Evolutionary conservation across 2,329 filamentous ascomycete genomes (phyloP).

Genomic region (Lithohypha guttulata): DNA sequence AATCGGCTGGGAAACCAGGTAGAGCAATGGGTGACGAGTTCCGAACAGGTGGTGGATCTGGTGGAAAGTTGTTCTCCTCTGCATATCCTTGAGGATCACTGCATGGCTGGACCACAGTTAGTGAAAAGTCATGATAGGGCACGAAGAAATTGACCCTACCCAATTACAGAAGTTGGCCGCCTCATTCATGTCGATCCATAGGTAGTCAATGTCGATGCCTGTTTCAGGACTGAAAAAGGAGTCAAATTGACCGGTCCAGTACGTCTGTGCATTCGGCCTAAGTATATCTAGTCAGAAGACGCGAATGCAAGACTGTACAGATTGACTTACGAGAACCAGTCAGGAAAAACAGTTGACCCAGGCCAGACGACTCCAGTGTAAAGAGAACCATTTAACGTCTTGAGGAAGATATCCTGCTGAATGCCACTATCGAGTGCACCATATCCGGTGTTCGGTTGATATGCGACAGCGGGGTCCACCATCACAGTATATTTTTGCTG

Average conservation of each 20-base stretch:
- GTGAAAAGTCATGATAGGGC: too few relatives aligned
- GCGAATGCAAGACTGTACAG: too few relatives aligned
- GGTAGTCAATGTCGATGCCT: slow-evolving; percentile 64
- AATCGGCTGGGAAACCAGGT: slow-evolving; percentile 57
- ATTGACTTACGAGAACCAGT: too few relatives aligned
- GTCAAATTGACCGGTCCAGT: slow-evolving; percentile 59
- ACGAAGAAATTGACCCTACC: too few relatives aligned
- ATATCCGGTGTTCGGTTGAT: slow-evolving; percentile 34
- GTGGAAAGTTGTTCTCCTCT: slow-evolving; percentile 37
- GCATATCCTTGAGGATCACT: slow-evolving; percentile 43
- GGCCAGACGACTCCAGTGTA: slow-evolving; percentile 33
- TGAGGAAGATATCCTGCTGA: slow-evolving; percentile 41
- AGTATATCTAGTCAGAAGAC: too few relatives aligned
- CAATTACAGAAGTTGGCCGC: too few relatives aligned
- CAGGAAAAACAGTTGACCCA: slow-evolving; percentile 53
- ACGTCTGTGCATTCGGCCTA: slow-evolving; percentile 49
- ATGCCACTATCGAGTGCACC: slow-evolving; percentile 51
- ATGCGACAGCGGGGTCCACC: slow-evolving; percentile 51
- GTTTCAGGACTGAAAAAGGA: slow-evolving; percentile 52
- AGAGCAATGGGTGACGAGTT: slow-evolving; percentile 47
- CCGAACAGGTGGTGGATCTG: slow-evolving; percentile 51
- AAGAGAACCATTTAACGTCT: slow-evolving; percentile 26
- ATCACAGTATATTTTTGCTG: slow-evolving; percentile 66
- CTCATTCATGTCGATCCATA: slow-evolving; percentile 68
- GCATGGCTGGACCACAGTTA: too few relatives aligned